phyloP scores from a whole-genome alignment of 345 rosid species.

The Citrus reticulata region DNA sequence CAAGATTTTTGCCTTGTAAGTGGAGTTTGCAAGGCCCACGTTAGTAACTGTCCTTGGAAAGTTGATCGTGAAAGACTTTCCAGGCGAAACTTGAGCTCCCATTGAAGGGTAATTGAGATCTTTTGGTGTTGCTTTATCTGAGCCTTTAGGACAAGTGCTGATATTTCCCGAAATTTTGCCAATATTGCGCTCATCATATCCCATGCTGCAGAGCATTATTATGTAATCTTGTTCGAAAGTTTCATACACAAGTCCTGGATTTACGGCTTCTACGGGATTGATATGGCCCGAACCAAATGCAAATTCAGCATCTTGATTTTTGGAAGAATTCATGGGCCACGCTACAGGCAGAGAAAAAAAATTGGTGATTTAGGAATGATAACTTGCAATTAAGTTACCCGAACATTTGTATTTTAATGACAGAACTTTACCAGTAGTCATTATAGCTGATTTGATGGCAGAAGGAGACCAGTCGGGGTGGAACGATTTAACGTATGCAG shows the following conservation, averaged over 20 bases:
- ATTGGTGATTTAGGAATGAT: neutral
- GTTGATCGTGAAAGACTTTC: conserved; percentile 16
- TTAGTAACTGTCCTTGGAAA: conserved; percentile 55
- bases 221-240: conserved; percentile 27
- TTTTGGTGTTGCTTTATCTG: conserved; percentile 10
- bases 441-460: conserved; percentile 54
- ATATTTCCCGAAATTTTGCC: conserved; percentile 25
- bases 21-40: conserved; percentile 40
- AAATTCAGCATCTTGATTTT: conserved; percentile 32
- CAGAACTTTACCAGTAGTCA: conserved; percentile 50
- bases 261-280: conserved; percentile 38
- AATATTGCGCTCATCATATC: conserved; percentile 14
- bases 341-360: conserved; percentile 24
- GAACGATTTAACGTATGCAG: conserved; percentile 14
- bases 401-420: neutral
- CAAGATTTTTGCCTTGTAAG: conserved; percentile 32
- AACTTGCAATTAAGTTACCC: neutral
- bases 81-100: conserved; percentile 15
- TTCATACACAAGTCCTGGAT: conserved; percentile 38
- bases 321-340: conserved; percentile 30
- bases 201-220: conserved; percentile 37
- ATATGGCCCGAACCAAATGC: conserved; percentile 54
- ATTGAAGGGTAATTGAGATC: conserved; percentile 61
- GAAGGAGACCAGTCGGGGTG: conserved; percentile 63
- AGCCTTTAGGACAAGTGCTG: conserved; percentile 23